Percentiles rank a stretch among this genome's conserved stretches.
These are phyloP conservation scores for Staphylotrichum longicolle DNA, from an alignment of 495 filamentous ascomycete species.

Conservation along the genomic window DNA sequence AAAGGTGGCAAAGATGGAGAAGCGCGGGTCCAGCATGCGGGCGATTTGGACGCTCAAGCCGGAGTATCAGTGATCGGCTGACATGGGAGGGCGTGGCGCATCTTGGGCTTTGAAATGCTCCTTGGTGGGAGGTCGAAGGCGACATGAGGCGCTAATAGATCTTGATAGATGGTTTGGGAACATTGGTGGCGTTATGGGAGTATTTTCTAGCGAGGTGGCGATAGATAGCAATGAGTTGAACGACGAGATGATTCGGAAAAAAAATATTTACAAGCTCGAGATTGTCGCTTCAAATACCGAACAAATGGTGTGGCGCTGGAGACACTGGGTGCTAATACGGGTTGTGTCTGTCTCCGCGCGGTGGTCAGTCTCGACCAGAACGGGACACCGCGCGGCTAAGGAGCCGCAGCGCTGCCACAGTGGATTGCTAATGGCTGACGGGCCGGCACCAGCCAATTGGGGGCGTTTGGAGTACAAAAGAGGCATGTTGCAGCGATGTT, in stretches of 20 bases:
- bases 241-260: conserved; percentile 1
- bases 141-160: too few species aligned
- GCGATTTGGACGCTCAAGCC: conserved; percentile 44
- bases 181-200: neutral
- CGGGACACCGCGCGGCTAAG: conserved; percentile 12
- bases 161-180: too few species aligned
- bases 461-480: neutral
- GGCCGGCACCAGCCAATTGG: neutral
- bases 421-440: conserved; percentile 7
- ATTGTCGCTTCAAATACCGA: too few species aligned
- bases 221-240: neutral
- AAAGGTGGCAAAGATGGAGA: conserved; percentile 50
- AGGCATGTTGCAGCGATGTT: neutral
- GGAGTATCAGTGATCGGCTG: conserved; percentile 22
- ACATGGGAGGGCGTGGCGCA: neutral
- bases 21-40: conserved; percentile 41
- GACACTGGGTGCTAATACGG: too few species aligned
- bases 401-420: neutral
- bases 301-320: too few species aligned
- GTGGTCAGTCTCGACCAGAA: neutral
- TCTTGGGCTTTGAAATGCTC: neutral
- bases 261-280: neutral
- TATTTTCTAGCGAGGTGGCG: neutral
- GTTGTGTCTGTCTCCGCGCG: too few species aligned
- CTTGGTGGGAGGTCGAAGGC: neutral